A percentile compares a stretch with the other conserved stretches of the same genome.
Evolutionary conservation across 495 filamentous ascomycete genomes (phyloP).

Genomic region (Lasiosphaeria miniovina): DNA sequence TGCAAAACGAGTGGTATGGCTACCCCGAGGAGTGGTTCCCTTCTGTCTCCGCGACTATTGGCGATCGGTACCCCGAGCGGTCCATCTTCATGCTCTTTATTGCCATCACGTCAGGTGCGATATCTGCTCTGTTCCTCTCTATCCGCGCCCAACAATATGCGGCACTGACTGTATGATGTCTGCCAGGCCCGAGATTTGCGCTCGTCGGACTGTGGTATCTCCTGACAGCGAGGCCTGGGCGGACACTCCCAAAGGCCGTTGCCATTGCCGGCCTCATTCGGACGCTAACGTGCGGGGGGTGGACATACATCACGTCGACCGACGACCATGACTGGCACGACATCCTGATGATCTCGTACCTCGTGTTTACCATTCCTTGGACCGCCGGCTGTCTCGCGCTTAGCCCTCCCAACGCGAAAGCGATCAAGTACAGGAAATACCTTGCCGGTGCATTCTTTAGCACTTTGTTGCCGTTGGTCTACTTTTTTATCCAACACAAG

Average conservation of each 20-base stretch:
- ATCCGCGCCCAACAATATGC: not conserved
- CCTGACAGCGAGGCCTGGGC: constrained; percentile 72
- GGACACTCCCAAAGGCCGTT: constrained; percentile 74
- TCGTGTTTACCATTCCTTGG: constrained; percentile 94
- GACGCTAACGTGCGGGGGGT: constrained; percentile 92
- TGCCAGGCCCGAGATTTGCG: constrained; percentile 77
- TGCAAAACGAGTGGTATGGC: constrained; percentile 94
- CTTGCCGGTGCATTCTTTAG: constrained; percentile 84
- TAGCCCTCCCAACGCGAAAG: constrained; percentile 79
- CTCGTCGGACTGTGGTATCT: constrained; percentile 92
- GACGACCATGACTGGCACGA: constrained; percentile 99
- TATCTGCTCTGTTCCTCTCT: constrained; percentile 49
- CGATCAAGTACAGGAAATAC: constrained; percentile 86
- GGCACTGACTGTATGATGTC: not conserved
- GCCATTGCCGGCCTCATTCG: constrained; percentile 78
- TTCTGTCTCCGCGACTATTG: constrained; percentile 97
- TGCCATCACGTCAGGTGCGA: constrained; percentile 81
- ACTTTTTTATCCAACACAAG: constrained; percentile 99
- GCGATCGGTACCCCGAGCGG: constrained; percentile 94
- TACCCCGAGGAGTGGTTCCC: constrained; percentile 99
- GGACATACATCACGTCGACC: constrained; percentile 98
- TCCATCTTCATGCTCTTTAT: constrained; percentile 97
- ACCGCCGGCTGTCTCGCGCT: constrained; percentile 85
- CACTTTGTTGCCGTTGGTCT: constrained; percentile 83
- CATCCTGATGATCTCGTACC: constrained; percentile 98